A percentile compares a stretch with the other conserved stretches of the same genome.
Evolutionary conservation across 345 rosid genomes (phyloP).

Genomic region (Rhizophora apiculata): DNA sequence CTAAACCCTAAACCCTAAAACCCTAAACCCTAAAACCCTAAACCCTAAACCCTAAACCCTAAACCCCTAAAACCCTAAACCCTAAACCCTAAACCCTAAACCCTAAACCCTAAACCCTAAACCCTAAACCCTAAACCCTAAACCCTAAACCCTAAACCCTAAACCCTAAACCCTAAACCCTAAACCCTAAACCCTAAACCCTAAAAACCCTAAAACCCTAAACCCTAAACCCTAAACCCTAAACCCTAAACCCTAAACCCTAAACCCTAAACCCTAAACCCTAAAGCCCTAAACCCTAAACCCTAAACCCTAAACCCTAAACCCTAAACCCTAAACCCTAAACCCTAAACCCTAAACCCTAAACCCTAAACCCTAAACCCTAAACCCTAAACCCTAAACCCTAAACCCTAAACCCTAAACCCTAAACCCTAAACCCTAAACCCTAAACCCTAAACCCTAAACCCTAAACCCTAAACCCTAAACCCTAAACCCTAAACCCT

Average conservation of each 20-base stretch:
- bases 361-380: constrained; percentile 3
- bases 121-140: neutral
- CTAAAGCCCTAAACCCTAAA: no score
- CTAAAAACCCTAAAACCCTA: neutral
- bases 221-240: neutral
- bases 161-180: neutral
- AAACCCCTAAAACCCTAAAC: no score
- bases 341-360: neutral
- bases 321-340: neutral
- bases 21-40: no score
- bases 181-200: neutral
- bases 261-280: no score
- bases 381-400: constrained; percentile 1
- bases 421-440: constrained; percentile 2
- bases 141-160: constrained; percentile 1
- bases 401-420: neutral
- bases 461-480: no score
- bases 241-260: neutral
- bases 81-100: no score
- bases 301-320: neutral
- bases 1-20: no score
- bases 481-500: no score
- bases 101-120: neutral
- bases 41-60: no score
- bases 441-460: neutral